Percentiles rank a stretch among this genome's conserved stretches.
phyloP scores from a whole-genome alignment of 192 early-diverging fungal species.

The Jimgerdemannia flammicorona region DNA sequence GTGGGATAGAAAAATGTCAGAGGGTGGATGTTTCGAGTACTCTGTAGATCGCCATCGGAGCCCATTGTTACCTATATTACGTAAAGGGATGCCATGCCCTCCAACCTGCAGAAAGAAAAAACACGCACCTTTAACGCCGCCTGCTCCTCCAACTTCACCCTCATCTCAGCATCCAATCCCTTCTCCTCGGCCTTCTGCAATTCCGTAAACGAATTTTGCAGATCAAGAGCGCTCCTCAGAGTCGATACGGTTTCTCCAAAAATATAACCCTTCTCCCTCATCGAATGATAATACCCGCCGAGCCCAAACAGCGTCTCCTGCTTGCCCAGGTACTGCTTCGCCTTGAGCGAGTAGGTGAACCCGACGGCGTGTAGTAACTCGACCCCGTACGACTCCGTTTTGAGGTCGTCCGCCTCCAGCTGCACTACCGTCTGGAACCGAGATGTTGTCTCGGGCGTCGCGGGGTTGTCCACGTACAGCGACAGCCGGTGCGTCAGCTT shows the following conservation, averaged over 20 bases:
- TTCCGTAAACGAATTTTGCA: slow-evolving; percentile 87
- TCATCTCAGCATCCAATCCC: slow-evolving; percentile 63
- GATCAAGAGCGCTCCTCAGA: slow-evolving; percentile 87
- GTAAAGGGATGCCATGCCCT: too few relatives aligned
- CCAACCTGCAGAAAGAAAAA: too few relatives aligned
- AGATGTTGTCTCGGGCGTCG: slow-evolving; percentile 25
- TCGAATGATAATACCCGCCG: slow-evolving; percentile 63
- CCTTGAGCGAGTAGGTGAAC: slow-evolving; percentile 85
- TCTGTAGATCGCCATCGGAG: not conserved
- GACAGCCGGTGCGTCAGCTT: slow-evolving; percentile 76
- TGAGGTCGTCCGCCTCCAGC: slow-evolving; percentile 84
- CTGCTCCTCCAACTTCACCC: slow-evolving; percentile 60
- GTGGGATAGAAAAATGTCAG: too few relatives aligned
- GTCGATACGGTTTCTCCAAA: slow-evolving; percentile 89
- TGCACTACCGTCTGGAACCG: slow-evolving; percentile 67
- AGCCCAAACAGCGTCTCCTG: slow-evolving; percentile 65
- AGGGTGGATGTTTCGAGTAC: not conserved
- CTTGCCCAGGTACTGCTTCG: slow-evolving; percentile 74
- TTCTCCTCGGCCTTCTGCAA: slow-evolving; percentile 89
- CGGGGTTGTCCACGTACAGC: slow-evolving; percentile 59
- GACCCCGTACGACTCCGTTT: slow-evolving; percentile 87
- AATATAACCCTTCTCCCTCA: slow-evolving; percentile 90
- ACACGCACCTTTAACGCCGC: slow-evolving; percentile 54
- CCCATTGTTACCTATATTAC: not conserved
- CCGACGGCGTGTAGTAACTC: slow-evolving; percentile 94